Evolutionary conservation across 1,284 basidiomycete species (phyloP), one percentile per base, ranked within the genome.

Genomic region (Leccinum pachyderme): DNA sequence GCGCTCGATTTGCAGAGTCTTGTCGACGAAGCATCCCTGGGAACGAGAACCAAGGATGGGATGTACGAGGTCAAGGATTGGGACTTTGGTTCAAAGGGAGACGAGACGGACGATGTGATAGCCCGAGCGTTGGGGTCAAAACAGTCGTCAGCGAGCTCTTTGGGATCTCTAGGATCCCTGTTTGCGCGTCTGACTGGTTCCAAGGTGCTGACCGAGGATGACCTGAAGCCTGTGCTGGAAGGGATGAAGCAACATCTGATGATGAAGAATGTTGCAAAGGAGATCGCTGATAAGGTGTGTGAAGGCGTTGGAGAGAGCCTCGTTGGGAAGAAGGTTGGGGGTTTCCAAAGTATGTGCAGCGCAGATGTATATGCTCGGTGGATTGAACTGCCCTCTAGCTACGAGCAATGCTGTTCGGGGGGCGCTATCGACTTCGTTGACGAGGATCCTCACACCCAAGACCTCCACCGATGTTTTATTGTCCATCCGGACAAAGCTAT

Each of bases 221-320:
- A 98, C 69, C 74, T 99, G 39, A 83, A 84, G 59, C 95, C 96
- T 5, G 93, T 97, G 0, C 73, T 99, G 25, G 87, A 89, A 45
- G 91, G 87, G 22, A 99, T 99, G 95, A 94, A 96, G 69, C 91
- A 95, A 60, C 96, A 98, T 71, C 79, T 99, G 47, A 98, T 98
- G 91, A 87, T 91, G 75, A 99, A 99, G 79, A 99, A 99, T 65
- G 97, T 99, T 2, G 97, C 97, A 7, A 91, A 86, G 71, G 93
- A 97, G 56, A 97, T 99, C 60, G 82, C 96, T 8, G 91, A 95
- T 58, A 93, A 95, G 71, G 85, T 99, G 4, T 98, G 95, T 68
- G 93, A 96, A 65, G 87, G 90, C 13, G 95, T 99, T 11, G 93
- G 93, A 1, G 86, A 93, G 62, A 86, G 84, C 41, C 78, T 99